These are phyloP conservation scores for Hansenula sp. DNA, from an alignment of 1,139 yeast genomes.

Conservation along the genomic window DNA sequence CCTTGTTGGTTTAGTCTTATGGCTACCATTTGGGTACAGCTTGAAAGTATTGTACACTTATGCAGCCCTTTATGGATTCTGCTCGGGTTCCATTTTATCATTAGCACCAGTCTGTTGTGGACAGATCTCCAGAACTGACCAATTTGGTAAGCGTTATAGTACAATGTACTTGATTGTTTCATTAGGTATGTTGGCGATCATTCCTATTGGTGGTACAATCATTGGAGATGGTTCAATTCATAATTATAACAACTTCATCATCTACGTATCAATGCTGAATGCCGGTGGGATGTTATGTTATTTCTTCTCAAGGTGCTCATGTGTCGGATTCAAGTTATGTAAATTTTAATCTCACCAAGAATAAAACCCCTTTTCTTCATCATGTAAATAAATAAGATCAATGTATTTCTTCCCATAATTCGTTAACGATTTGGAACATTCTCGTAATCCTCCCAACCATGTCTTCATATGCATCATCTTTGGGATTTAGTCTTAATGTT, in stretches of 20 bases:
- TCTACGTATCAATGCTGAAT: conserved; percentile 15
- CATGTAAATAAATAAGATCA: too few species aligned
- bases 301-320: conserved; percentile 7
- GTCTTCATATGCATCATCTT: conserved; percentile 7
- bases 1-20: conserved; percentile 24
- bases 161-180: conserved; percentile 64
- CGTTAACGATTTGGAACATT: conserved; percentile 36
- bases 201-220: conserved; percentile 53
- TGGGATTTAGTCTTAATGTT: conserved; percentile 5
- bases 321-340: conserved; percentile 9
- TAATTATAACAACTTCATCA: conserved; percentile 25
- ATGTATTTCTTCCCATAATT: conserved; percentile 28
- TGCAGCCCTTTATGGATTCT: conserved; percentile 31
- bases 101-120: conserved; percentile 49
- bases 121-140: conserved; percentile 60
- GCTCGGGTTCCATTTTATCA: conserved; percentile 41
- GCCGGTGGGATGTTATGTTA: conserved; percentile 12
- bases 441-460: conserved; percentile 25
- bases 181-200: conserved; percentile 49
- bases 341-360: too few species aligned
- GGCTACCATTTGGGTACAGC: conserved; percentile 33
- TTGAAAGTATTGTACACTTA: conserved; percentile 29
- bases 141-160: conserved; percentile 67
- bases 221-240: conserved; percentile 26
- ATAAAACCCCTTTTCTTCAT: too few species aligned